These are phyloP conservation scores for Aspergillus latus DNA, from an alignment of 2,329 filamentous ascomycete species.

Conservation along the genomic window DNA sequence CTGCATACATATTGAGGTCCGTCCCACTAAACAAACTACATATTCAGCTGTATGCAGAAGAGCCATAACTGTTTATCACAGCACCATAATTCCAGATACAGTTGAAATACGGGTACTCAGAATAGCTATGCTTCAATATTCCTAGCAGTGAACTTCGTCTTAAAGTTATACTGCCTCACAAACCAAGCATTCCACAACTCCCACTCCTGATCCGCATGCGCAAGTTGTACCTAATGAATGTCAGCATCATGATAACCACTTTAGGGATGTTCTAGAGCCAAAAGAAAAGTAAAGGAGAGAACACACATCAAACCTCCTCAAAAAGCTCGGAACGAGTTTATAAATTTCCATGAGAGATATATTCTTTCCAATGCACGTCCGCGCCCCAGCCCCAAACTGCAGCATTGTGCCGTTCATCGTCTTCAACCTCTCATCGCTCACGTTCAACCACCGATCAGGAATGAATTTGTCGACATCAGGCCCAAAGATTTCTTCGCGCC, in stretches of 20 bases:
- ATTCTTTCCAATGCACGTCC: constrained; percentile 35
- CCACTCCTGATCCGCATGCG: constrained; percentile 17
- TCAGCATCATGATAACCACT: background rate
- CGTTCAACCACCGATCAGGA: constrained; percentile 50
- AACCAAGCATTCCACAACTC: constrained; percentile 20
- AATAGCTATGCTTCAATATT: background rate
- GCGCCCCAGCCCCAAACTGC: constrained; percentile 32
- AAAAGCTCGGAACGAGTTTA: constrained; percentile 31
- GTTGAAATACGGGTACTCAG: too few relatives aligned
- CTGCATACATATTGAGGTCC: too few relatives aligned
- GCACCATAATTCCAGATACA: too few relatives aligned
- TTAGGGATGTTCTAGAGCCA: background rate
- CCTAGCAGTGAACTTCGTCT: constrained; percentile 13
- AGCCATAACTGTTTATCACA: too few relatives aligned
- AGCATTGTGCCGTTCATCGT: constrained; percentile 34
- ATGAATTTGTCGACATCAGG: constrained; percentile 42
- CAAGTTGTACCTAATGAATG: constrained; percentile 11
- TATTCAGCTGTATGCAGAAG: too few relatives aligned
- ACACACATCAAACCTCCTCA: constrained; percentile 17
- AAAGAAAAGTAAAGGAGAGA: background rate
- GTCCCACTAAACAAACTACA: too few relatives aligned
- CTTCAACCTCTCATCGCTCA: constrained; percentile 23
- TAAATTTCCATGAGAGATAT: constrained; percentile 36
- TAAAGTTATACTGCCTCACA: constrained; percentile 19
- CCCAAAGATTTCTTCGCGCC: constrained; percentile 40